A percentile compares a stretch with the other conserved stretches of the same genome.
These are phyloP conservation scores for Biscogniauxia sp. DNA, from an alignment of 2,329 filamentous ascomycete genomes.

Conservation along the genomic window DNA sequence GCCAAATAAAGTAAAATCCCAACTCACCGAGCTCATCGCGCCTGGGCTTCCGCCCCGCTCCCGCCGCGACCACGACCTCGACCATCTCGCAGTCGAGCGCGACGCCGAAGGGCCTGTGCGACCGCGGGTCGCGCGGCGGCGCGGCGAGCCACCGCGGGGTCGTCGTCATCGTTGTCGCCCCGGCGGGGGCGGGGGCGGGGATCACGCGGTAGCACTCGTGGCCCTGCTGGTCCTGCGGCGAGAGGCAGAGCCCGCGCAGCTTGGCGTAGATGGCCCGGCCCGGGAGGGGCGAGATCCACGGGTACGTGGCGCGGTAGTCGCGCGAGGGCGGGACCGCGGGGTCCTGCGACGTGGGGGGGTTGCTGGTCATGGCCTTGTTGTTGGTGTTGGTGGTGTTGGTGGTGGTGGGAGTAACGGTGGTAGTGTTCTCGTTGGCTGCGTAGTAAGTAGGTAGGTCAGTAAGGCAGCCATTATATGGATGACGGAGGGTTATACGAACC, in stretches of 20 bases:
- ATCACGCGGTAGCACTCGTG: not conserved
- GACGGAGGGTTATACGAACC: no score
- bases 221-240: no score
- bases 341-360: no score
- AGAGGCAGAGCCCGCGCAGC: conserved; percentile 5
- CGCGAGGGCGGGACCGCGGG: not conserved
- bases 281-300: conserved; percentile 12
- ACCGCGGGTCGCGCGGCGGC: not conserved
- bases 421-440: no score
- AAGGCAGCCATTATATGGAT: no score
- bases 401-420: no score
- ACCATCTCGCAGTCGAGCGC: conserved; percentile 51
- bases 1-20: no score
- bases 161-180: no score
- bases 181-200: no score
- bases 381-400: no score
- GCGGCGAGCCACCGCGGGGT: conserved; percentile 3
- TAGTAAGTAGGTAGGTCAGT: no score
- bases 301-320: conserved; percentile 4
- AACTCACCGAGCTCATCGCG: conserved; percentile 16
- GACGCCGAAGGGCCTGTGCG: conserved; percentile 33
- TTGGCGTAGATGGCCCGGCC: not conserved
- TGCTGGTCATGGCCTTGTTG: no score
- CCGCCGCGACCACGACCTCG: conserved; percentile 20
- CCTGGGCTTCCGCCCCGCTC: not conserved